phyloP scores from a whole-genome alignment of 176 grass and related monocot genomes.

The Raddia distichophylla region DNA sequence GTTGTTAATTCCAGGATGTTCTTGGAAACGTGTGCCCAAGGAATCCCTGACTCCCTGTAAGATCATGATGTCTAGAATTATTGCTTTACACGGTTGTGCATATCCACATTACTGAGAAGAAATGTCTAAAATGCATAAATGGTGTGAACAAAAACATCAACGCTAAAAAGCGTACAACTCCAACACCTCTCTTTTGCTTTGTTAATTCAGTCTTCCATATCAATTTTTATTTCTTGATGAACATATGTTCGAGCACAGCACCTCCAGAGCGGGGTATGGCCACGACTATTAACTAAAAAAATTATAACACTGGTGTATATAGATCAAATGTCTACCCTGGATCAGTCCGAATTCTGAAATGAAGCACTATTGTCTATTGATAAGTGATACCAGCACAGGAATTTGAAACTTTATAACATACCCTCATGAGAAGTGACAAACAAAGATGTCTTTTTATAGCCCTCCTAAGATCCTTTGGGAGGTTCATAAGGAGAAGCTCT shows the following conservation, averaged over 20 bases:
- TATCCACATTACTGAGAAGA: neutral
- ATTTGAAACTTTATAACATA: slow-evolving; percentile 44
- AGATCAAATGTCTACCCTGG: neutral
- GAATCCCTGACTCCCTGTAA: neutral
- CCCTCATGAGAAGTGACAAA: slow-evolving; percentile 83
- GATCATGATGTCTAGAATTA: neutral
- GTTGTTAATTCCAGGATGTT: neutral
- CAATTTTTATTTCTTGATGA: neutral
- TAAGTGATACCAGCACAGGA: neutral
- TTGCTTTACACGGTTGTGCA: neutral
- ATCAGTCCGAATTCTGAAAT: neutral
- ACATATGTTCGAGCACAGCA: neutral
- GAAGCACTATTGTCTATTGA: slow-evolving; percentile 14
- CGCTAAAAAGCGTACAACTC: neutral
- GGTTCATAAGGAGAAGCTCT: slow-evolving; percentile 70
- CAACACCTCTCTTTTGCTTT: neutral
- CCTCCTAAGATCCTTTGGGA: slow-evolving; percentile 89
- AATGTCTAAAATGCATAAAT: neutral
- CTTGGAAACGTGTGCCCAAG: slow-evolving; percentile 9
- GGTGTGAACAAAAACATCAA: slow-evolving; percentile 15
- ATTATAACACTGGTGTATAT: neutral
- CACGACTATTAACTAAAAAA: neutral
- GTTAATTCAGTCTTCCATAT: neutral
- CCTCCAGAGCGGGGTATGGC: neutral
- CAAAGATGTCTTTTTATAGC: slow-evolving; percentile 91